A percentile compares a stretch with the other conserved stretches of the same genome.
phyloP scores from a whole-genome alignment of 192 early-diverging fungal species.

The Coemansia sp. region DNA sequence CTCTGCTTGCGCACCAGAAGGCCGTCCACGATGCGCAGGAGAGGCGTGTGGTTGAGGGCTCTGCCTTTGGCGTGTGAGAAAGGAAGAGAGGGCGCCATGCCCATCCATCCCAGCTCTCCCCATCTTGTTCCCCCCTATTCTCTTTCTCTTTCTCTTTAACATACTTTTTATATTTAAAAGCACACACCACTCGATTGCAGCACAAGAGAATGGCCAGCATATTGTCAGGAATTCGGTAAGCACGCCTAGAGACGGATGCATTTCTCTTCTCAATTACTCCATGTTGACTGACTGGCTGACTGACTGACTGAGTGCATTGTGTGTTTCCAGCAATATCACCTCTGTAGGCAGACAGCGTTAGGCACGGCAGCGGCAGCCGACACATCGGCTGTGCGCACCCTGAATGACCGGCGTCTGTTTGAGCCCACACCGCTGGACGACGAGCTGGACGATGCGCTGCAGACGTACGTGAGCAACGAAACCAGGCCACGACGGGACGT shows the following conservation, averaged over 20 bases:
- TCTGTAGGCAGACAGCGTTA: conserved; percentile 7
- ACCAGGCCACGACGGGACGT: conserved; percentile 35
- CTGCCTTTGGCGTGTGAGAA: conserved; percentile 20
- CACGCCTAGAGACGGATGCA: background rate
- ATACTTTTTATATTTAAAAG: too few relatives aligned
- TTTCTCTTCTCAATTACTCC: too few relatives aligned
- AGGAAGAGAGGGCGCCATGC: background rate
- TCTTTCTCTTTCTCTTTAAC: background rate
- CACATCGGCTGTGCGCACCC: conserved; percentile 1
- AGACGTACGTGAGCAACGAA: conserved; percentile 19
- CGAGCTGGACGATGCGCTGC: conserved; percentile 28
- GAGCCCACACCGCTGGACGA: conserved; percentile 35
- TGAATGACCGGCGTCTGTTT: conserved; percentile 37
- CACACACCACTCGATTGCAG: too few relatives aligned
- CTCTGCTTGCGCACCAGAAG: conserved; percentile 30
- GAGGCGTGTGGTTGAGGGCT: conserved; percentile 14
- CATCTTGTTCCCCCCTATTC: background rate
- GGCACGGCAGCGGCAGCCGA: background rate
- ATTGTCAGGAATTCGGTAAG: conserved; percentile 40
- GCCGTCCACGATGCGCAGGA: conserved; percentile 20
- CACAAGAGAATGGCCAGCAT: conserved; percentile 20
- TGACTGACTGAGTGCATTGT: too few relatives aligned
- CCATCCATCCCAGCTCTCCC: too few relatives aligned
- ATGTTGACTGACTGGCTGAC: too few relatives aligned
- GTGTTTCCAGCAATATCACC: background rate